These are phyloP conservation scores for Cercospora sojina DNA, from an alignment of 2,329 filamentous ascomycete species.

Conservation along the genomic window DNA sequence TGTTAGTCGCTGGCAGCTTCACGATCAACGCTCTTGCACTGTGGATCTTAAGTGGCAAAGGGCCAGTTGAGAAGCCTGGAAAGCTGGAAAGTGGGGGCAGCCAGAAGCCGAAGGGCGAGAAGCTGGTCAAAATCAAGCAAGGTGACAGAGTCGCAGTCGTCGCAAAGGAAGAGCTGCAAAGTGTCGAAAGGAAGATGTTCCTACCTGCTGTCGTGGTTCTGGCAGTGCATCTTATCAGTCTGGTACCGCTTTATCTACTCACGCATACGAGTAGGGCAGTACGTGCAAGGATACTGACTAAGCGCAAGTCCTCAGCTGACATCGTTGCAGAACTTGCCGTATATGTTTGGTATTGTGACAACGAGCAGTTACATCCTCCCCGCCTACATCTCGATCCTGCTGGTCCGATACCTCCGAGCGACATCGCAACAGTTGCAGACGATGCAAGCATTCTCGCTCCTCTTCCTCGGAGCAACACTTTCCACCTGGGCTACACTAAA, in stretches of 20 bases:
- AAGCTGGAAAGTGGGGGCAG: conserved; percentile 31
- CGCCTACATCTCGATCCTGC: conserved; percentile 26
- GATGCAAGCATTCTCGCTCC: conserved; percentile 86
- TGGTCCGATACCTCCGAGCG: conserved; percentile 22
- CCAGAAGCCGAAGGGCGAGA: conserved; percentile 38
- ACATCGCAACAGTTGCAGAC: conserved; percentile 68
- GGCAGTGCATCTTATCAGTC: conserved; percentile 70
- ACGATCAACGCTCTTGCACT: conserved; percentile 91
- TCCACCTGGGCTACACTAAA: conserved; percentile 92
- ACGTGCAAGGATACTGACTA: conserved; percentile 38
- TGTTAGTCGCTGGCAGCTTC: conserved; percentile 92
- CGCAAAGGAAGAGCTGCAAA: conserved; percentile 41
- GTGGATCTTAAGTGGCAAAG: conserved; percentile 81
- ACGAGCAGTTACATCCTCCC: conserved; percentile 42
- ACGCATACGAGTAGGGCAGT: conserved; percentile 69
- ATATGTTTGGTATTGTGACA: conserved; percentile 48
- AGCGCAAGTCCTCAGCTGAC: background rate
- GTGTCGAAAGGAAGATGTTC: conserved; percentile 65
- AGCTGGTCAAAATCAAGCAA: conserved; percentile 40
- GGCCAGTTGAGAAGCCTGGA: conserved; percentile 34
- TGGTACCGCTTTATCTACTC: conserved; percentile 82
- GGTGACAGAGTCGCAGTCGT: conserved; percentile 41
- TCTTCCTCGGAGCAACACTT: conserved; percentile 86
- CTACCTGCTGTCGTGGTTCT: conserved; percentile 72
- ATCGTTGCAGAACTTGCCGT: conserved; percentile 47